Base-by-base conservation (phyloP, 495 filamentous ascomycete genomes). In the Barbatosphaeria neglecta region DNA sequence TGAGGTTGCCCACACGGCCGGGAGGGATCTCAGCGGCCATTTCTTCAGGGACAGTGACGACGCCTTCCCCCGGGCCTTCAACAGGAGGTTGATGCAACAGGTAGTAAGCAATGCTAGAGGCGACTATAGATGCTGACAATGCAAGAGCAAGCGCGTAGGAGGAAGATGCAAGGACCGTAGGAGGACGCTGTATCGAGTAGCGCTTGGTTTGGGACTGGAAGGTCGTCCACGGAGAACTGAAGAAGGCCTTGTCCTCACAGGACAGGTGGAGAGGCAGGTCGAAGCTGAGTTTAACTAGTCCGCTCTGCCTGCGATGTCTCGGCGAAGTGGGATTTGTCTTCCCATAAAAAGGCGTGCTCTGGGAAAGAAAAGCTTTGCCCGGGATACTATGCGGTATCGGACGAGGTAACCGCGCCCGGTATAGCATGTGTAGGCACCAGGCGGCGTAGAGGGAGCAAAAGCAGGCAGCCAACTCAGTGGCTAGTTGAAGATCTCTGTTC, bases 1-100 rank as follows among this genome's bases (percentile, higher is more conserved):
- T 96, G 43, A 98, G 78, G 58, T 81, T 94, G 49, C 86, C 88
- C 33, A 90, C 82, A 48, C 89, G 80, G 43, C 92, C 92, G 22
- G 84, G 81, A 18, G 80, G 67, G 23, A 68, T 51, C 42, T 68
- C 59, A 23, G 65, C 68, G 38, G 67, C 49, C 67, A 72, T 74
- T 16, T 27, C 39, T 41, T 55, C 41, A 48, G 31, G 5, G 31
- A 37, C 0, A 42, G 33, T 19, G 33, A 45, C 46, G 17, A 13
- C 5, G 28, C 39, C 22, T 37, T 45, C 20, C 42, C 25, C 25
- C 27, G 24, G 28, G 24, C 41, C 33, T 27, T 22, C 9, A 17
- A 5, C 25, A 13, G 35, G 25, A 22, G 19, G 41, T 37, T 45
- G 23, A 35, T 25, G 35, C 28, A 41, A 6, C 13, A 41, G 20